Evolutionary conservation across 441 rosid genomes (phyloP), one percentile per base, ranked within the genome.

Genomic region (Manihot esculenta): DNA sequence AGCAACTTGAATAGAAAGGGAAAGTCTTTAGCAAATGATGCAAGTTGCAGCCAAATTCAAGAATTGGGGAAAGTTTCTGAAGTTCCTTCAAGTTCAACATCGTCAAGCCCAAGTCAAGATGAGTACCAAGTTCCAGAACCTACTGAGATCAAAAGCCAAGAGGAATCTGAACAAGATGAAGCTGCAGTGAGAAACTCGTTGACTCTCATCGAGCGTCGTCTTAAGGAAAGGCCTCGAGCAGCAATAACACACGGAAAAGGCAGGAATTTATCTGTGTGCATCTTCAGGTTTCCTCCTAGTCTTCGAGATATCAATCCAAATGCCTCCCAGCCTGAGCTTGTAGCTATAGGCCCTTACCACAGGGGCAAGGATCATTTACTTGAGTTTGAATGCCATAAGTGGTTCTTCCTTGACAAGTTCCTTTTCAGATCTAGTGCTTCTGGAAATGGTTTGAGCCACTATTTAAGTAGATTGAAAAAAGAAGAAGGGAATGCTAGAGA

Each of bases 301-400:
- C 47, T 66, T 7, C 30, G 8, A 6, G 58, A 20, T 7, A 51
- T 33, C 44, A 53, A 53, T 51, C 60, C 42, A 3, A 12, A 14
- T 3, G 45, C 45, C 13, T 51, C 13, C 18, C 70, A 53, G 1
- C 70, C 70, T 20, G 48, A 53, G 70, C 26, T 51, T 13, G 58
- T 51, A 41, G 50, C 60, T 5, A 10, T 66, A n/a, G 70, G 70
- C 7, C 70, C 70, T 30, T 51, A 66, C 21, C 70, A n/a, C 27
- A 48, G 41, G 26, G 70, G 70, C 26, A 51, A 21, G 23, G 30
- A 44, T 44, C 48, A 45, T 17, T 48, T 48, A 48, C 18, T 48
- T 15, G 51, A 48, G 15, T 48, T 48, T 3, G n/a, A 15, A 48
- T 17, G 14, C 0, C 18, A 11, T 7, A 48, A 48, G 48, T 48